Base-by-base conservation (phyloP, 2,329 filamentous ascomycete genomes). In the Trichoderma aggressivum region DNA sequence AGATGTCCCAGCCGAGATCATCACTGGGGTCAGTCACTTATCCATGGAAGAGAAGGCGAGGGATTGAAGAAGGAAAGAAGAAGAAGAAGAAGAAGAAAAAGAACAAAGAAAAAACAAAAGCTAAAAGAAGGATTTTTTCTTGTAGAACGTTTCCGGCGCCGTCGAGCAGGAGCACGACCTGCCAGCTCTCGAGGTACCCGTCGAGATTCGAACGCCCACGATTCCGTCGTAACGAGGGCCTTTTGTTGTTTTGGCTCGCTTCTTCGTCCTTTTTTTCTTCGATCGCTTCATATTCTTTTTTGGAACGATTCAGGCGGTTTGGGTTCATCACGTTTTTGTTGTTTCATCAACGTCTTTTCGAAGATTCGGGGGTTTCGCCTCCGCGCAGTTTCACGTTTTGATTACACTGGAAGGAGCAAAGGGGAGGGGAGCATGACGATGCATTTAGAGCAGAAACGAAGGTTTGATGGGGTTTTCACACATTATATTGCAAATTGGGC, bases 11-110 rank as follows among this genome's bases (percentile, higher is more conserved):
- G 88, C 87, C 3, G 87, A 90, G 78, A 75, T 88, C 32, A 89
- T 90, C 68, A 89, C 88, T 21, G 88, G 88, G 69, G 79, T 90
- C 80, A 84, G 85, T 79, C 82, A 87, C 72, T 78, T 90, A 65
- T 81, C 82, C 65, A 74, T 88, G 43, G 83, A 85, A 71, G 82
- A 82, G 75, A 80, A 79, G 66, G 74, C 72, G 64, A 75, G 76
- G 72, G 76, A 39, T 21, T 56, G 39, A 76, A 72, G 72, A 74
- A 47, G 14, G 5, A 16, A 21, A 3, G 8, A 21, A 32, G 28
- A 7, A 14, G 3, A 39, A 7, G 26, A 24, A 75, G 75, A 39
- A 39, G 8, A 26, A 7, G 14, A 18, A n/a, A 66, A 39, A 21
- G 36, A 10, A 39, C 11, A 28, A 24, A 75, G 75, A 55, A 28